Base-by-base conservation (phyloP, 2,329 filamentous ascomycete species). In the Diatrype stigma region DNA sequence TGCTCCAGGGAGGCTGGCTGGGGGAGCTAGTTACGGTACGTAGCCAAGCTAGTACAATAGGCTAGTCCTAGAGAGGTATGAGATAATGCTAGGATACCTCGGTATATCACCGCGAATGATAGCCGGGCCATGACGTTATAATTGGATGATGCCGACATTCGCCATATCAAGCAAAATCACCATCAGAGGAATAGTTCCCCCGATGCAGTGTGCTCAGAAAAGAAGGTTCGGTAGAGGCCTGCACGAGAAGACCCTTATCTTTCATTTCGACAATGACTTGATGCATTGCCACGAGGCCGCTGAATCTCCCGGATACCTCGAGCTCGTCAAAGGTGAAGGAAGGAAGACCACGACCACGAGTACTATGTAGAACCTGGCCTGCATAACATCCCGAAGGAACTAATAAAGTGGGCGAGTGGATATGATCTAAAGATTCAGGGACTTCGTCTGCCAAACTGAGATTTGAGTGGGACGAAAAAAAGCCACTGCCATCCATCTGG, bases 371-470 rank as follows among this genome's bases (percentile, higher is more conserved):
- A 3, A 44, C 40, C 40, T 22, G 40, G 40, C n/a, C 40, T 44
- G 40, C 40, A 44, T 23, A 44, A 44, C 40, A 44, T 44, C 40
- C 40, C 40, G 40, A 44, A 42, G 14, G 22, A 17, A 44, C 37
- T 40, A 44, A 14, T 37, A 44, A 44, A 44, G 40, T 44, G 40
- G 40, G 7, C 40, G 40, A 22, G 40, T 23, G 40, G 21, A 23
- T 44, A n/a, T 44, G 40, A 44, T 44, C 22, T 28, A 6, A 44
- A 28, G 21, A 44, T 40, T 40, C 37, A 44, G 40, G 22, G 40
- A 23, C 40, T 19, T 26, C 11, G 19, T 37, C 34, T 37, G 34
- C 16, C 34, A 37, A 30, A 37, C 34, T 17, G 40, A 44, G 40
- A 28, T 28, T 28, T 44, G 22, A 26, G 40, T 44, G 40, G 40